phyloP scores from a whole-genome alignment of 139 green algal species.

The Asterochloris sp. region DNA sequence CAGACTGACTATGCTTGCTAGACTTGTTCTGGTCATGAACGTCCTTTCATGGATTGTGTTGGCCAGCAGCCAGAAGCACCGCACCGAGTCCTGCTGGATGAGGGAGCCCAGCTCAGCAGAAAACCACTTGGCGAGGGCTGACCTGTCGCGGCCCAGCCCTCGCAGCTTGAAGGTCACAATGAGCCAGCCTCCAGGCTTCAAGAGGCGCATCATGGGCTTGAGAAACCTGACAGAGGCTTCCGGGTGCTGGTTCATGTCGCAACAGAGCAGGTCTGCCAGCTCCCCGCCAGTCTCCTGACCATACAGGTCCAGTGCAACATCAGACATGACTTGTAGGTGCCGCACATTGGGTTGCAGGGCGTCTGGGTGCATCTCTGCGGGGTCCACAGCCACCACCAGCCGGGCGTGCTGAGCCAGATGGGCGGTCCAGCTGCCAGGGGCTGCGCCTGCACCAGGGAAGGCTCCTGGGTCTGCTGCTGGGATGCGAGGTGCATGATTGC shows the following conservation, averaged over 20 bases:
- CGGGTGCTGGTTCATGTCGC: conserved; percentile 21
- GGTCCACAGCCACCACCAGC: conserved; percentile 1
- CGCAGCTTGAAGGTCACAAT: conserved; percentile 20
- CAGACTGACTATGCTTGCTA: no score
- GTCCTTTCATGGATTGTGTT: conserved; percentile 19
- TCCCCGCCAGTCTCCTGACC: not conserved
- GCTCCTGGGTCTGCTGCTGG: not conserved
- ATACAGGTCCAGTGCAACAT: not conserved
- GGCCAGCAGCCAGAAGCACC: conserved; percentile 12
- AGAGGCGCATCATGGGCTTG: conserved; percentile 2
- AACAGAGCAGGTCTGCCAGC: conserved; percentile 6
- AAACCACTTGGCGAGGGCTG: not conserved
- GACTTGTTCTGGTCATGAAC: not conserved
- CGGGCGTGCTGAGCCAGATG: not conserved
- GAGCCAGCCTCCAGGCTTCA: conserved; percentile 3
- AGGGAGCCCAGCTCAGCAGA: not conserved
- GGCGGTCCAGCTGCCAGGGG: conserved; percentile 4
- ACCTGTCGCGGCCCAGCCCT: conserved; percentile 7
- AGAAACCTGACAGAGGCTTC: not conserved
- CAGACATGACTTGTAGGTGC: not conserved
- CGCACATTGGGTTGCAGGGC: conserved; percentile 3
- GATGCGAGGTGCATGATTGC: no score
- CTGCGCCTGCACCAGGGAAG: conserved; percentile 4
- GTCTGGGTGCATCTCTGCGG: conserved; percentile 2
- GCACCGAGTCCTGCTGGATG: not conserved